Percentiles rank a stretch among this genome's conserved stretches.
These are phyloP conservation scores for Aurinia saxatilis DNA, from an alignment of 345 rosid species.

Conservation along the genomic window DNA sequence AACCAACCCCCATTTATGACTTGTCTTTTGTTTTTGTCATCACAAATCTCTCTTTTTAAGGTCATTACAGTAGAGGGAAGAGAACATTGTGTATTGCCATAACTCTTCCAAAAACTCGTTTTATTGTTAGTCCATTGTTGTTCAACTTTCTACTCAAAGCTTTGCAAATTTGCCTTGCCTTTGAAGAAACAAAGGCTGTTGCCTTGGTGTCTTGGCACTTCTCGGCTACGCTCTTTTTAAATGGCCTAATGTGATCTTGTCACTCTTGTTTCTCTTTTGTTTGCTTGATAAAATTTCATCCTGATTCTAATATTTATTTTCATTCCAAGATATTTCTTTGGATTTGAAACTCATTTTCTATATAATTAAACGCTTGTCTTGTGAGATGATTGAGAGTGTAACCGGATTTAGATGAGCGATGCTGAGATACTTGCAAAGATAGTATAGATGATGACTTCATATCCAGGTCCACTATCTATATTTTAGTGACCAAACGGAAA, in stretches of 20 bases:
- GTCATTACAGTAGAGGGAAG: conserved; percentile 27
- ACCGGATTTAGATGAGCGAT: too few species aligned
- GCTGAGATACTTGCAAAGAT: too few species aligned
- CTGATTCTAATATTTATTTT: not conserved
- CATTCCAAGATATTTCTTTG: not conserved
- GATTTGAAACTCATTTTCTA: too few species aligned
- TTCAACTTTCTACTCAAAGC: conserved; percentile 5
- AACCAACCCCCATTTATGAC: conserved; percentile 12
- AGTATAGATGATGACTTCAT: too few species aligned
- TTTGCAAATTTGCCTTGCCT: conserved; percentile 26
- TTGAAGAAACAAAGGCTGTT: conserved; percentile 24
- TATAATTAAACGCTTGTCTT: too few species aligned
- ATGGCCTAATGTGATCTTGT: conserved; percentile 11
- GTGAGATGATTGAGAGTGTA: too few species aligned
- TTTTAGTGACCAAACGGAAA: too few species aligned
- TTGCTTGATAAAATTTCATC: not conserved
- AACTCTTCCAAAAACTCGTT: conserved; percentile 30
- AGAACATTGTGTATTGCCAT: conserved; percentile 32
- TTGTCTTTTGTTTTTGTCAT: conserved; percentile 13
- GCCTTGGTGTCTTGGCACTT: conserved; percentile 20
- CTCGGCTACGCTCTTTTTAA: conserved; percentile 1
- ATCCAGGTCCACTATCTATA: too few species aligned
- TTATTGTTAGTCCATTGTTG: conserved; percentile 25
- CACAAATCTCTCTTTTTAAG: conserved; percentile 14
- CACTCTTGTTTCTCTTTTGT: not conserved